Evolutionary conservation across 2,329 filamentous ascomycete genomes (phyloP).

Genomic region (Conoideocrella luteorostrata): DNA sequence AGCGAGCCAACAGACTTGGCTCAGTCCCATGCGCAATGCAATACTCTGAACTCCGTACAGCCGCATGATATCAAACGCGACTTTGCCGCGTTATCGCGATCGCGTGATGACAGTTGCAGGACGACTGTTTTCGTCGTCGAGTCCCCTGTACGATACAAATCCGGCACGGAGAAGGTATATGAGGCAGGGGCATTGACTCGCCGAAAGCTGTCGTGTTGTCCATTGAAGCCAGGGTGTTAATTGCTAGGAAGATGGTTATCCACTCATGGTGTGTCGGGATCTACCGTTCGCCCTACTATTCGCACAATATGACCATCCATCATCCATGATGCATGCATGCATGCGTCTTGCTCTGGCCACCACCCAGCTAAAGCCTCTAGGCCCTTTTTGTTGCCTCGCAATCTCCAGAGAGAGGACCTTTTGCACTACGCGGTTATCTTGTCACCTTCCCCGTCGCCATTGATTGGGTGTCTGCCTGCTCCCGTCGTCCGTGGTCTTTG

Average conservation of each 20-base stretch:
- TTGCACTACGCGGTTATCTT: neutral
- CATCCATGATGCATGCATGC: too few species aligned
- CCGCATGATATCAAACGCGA: too few species aligned
- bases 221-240: neutral
- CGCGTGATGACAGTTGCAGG: neutral
- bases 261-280: constrained; percentile 4
- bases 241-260: constrained; percentile 1
- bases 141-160: neutral
- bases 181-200: constrained; percentile 1
- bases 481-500: neutral
- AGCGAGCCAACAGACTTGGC: too few species aligned
- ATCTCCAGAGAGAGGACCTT: neutral
- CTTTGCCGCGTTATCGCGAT: neutral
- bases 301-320: too few species aligned
- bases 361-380: too few species aligned
- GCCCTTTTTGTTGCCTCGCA: too few species aligned
- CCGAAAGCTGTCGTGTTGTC: neutral
- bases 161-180: neutral
- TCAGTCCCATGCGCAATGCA: too few species aligned
- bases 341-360: too few species aligned
- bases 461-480: neutral
- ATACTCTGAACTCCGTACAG: too few species aligned
- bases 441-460: neutral
- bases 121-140: neutral
- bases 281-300: neutral